These are phyloP conservation scores for Tylopilus vinaceipallidus DNA, from an alignment of 768 basidiomycete species.

Conservation along the genomic window DNA sequence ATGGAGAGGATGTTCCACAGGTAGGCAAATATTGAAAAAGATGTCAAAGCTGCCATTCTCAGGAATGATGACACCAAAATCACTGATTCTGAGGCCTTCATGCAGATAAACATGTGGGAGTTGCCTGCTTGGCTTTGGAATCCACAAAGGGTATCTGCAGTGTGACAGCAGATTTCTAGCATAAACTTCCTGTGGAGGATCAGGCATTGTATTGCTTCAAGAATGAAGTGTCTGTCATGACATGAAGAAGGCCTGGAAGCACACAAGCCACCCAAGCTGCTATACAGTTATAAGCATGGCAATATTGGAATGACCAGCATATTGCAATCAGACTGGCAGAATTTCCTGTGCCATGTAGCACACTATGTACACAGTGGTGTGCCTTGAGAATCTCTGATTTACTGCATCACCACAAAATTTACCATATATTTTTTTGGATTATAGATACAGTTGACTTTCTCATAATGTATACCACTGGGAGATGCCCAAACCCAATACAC, in stretches of 20 bases:
- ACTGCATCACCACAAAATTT: no score
- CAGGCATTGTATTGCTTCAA: neutral
- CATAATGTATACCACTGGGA: no score
- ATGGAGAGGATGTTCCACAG: neutral
- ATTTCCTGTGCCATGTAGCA: no score
- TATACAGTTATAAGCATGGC: no score
- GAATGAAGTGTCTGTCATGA: neutral
- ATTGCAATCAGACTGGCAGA: no score
- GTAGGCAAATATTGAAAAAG: neutral
- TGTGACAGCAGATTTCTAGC: neutral
- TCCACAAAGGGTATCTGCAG: neutral
- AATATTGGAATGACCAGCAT: no score
- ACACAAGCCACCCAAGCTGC: no score
- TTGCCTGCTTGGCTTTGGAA: neutral
- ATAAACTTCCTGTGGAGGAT: neutral
- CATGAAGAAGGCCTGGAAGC: neutral
- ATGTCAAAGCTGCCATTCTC: neutral
- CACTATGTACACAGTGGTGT: no score
- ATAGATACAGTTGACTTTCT: no score
- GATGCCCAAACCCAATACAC: no score
- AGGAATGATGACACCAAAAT: neutral
- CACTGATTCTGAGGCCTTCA: neutral
- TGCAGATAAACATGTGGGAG: neutral
- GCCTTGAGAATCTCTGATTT: no score
- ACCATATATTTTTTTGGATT: no score